Evolutionary conservation across 2,329 filamentous ascomycete species (phyloP).

Genomic region (Leptographium radiaticola): DNA sequence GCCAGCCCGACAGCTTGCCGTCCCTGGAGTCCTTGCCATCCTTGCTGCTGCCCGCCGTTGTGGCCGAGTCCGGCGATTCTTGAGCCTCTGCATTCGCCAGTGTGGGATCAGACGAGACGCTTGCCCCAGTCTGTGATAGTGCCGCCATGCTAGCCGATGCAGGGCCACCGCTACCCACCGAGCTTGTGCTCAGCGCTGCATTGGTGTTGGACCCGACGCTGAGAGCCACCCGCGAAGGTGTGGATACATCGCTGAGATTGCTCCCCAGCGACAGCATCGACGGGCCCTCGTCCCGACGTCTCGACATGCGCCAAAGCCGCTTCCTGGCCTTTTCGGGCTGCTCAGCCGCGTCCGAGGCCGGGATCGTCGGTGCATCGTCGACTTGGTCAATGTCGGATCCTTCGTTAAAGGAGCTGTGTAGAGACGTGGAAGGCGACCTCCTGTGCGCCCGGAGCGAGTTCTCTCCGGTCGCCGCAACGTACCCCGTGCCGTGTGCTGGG

Average conservation of each 20-base stretch:
- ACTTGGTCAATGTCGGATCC: slow-evolving; percentile 66
- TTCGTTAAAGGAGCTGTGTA: slow-evolving; percentile 68
- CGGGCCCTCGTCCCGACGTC: slow-evolving; percentile 42
- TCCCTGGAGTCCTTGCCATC: slow-evolving; percentile 22
- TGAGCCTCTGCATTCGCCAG: slow-evolving; percentile 26
- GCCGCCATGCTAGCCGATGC: slow-evolving; percentile 14
- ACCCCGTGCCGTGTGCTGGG: slow-evolving; percentile 24
- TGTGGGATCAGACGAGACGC: slow-evolving; percentile 35
- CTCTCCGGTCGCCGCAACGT: slow-evolving; percentile 23
- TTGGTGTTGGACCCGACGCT: slow-evolving; percentile 47
- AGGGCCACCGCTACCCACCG: slow-evolving; percentile 47
- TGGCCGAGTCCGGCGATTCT: slow-evolving; percentile 20
- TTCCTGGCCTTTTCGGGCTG: slow-evolving; percentile 53
- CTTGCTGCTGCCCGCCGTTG: background rate
- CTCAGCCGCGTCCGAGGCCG: slow-evolving; percentile 11
- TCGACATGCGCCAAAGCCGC: slow-evolving; percentile 60
- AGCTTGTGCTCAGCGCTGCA: slow-evolving; percentile 54
- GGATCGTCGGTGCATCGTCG: slow-evolving; percentile 37
- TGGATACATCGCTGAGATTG: slow-evolving; percentile 6
- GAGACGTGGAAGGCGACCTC: slow-evolving; percentile 62
- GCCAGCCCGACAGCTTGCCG: slow-evolving; percentile 39
- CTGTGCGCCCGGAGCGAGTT: slow-evolving; percentile 44
- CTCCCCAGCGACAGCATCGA: background rate
- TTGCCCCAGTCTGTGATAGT: slow-evolving; percentile 37
- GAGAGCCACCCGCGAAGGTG: slow-evolving; percentile 25